These are phyloP conservation scores for Russula vinacea DNA, from an alignment of 768 basidiomycete genomes.

Conservation along the genomic window DNA sequence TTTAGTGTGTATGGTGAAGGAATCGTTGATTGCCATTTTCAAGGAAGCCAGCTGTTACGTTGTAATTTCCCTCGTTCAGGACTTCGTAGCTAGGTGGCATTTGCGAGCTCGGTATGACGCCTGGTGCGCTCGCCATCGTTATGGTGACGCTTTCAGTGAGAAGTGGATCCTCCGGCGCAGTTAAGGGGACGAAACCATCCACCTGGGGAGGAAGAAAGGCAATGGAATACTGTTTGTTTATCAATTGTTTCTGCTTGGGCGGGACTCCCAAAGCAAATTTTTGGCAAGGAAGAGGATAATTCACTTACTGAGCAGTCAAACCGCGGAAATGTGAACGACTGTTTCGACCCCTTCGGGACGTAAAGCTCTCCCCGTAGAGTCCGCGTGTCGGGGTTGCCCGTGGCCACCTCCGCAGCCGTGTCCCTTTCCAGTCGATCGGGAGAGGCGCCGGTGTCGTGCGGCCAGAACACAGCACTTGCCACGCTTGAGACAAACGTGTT, in stretches of 20 bases:
- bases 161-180: constrained; percentile 35
- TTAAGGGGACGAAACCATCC: constrained; percentile 41
- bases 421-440: neutral
- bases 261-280: neutral
- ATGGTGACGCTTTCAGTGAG: constrained; percentile 44
- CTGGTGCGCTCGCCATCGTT: constrained; percentile 40
- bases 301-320: constrained; percentile 48
- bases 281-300: neutral
- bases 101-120: constrained; percentile 44
- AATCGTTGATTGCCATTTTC: constrained; percentile 57
- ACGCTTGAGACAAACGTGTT: constrained; percentile 45
- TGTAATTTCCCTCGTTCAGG: constrained; percentile 46
- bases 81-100: constrained; percentile 53
- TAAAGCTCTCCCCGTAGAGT: constrained; percentile 51
- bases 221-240: constrained; percentile 42
- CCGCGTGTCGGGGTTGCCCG: constrained; percentile 33
- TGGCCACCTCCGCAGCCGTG: too few relatives aligned
- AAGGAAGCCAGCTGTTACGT: constrained; percentile 39
- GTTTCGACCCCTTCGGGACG: constrained; percentile 46
- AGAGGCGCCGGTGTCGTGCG: constrained; percentile 36
- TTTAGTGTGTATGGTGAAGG: constrained; percentile 4
- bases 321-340: constrained; percentile 43
- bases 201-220: constrained; percentile 44
- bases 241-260: neutral
- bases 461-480: constrained; percentile 52